These are phyloP conservation scores for Agrocybe praecox DNA, from an alignment of 768 basidiomycete genomes.

Conservation along the genomic window DNA sequence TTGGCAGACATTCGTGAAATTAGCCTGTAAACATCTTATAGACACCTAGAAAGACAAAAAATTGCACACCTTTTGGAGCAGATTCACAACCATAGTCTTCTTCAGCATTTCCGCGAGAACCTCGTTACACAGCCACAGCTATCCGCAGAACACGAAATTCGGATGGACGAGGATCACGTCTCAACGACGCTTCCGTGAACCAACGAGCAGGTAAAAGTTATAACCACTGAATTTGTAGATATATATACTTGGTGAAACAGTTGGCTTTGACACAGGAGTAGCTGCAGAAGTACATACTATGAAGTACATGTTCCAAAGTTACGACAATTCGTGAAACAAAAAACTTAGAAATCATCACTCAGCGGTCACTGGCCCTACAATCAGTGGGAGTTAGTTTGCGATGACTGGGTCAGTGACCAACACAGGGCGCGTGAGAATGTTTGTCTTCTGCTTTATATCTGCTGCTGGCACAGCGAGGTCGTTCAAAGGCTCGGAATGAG, in stretches of 20 bases:
- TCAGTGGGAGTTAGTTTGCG: constrained; percentile 47
- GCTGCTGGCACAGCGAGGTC: constrained; percentile 44
- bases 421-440: constrained; percentile 46
- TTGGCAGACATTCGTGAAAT: too few species aligned
- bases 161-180: background rate
- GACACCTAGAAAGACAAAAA: too few species aligned
- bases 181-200: background rate
- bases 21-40: too few species aligned
- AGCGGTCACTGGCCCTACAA: constrained; percentile 26
- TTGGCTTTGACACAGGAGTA: too few species aligned
- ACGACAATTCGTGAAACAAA: too few species aligned
- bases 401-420: constrained; percentile 38
- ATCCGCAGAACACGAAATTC: background rate
- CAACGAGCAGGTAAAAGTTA: background rate
- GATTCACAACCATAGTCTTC: background rate
- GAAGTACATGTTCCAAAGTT: too few species aligned
- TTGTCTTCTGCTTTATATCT: constrained; percentile 32
- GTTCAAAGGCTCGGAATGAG: constrained; percentile 38
- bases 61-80: too few species aligned
- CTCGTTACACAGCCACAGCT: background rate
- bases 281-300: too few species aligned
- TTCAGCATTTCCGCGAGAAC: background rate
- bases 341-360: too few species aligned
- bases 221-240: too few species aligned
- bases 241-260: too few species aligned